phyloP scores from a whole-genome alignment of 2,329 filamentous ascomycete genomes.

The Monilinia vaccinii-corymbosi region DNA sequence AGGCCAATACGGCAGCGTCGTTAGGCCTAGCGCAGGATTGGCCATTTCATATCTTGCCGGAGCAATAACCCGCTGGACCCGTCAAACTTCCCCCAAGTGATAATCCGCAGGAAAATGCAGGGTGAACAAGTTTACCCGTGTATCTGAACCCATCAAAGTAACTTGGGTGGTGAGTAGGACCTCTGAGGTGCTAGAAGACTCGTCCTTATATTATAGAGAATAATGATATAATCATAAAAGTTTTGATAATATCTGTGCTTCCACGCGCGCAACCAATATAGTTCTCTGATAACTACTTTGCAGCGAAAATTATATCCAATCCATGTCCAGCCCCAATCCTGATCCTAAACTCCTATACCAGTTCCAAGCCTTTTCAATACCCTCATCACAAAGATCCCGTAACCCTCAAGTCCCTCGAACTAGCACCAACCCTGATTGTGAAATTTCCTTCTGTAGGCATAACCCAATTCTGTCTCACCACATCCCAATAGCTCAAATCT shows the following conservation, averaged over 20 bases:
- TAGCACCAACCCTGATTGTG: constrained; percentile 33
- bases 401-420: constrained; percentile 30
- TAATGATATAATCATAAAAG: neutral
- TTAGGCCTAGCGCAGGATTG: too few relatives aligned
- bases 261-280: too few relatives aligned
- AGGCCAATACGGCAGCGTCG: too few relatives aligned
- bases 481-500: constrained; percentile 59
- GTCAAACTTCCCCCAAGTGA: too few relatives aligned
- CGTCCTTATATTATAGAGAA: too few relatives aligned
- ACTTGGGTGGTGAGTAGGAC: too few relatives aligned
- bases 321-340: neutral
- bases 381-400: constrained; percentile 14
- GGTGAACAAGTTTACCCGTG: too few relatives aligned
- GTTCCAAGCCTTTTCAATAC: neutral
- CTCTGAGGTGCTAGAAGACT: too few relatives aligned
- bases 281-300: neutral
- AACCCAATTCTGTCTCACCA: constrained; percentile 53
- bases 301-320: neutral
- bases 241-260: neutral
- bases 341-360: neutral
- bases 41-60: too few relatives aligned
- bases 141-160: too few relatives aligned
- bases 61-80: too few relatives aligned
- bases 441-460: constrained; percentile 41
- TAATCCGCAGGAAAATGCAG: too few relatives aligned